phyloP scores from a whole-genome alignment of 495 filamentous ascomycete genomes.

The Penicillium robsamsonii region DNA sequence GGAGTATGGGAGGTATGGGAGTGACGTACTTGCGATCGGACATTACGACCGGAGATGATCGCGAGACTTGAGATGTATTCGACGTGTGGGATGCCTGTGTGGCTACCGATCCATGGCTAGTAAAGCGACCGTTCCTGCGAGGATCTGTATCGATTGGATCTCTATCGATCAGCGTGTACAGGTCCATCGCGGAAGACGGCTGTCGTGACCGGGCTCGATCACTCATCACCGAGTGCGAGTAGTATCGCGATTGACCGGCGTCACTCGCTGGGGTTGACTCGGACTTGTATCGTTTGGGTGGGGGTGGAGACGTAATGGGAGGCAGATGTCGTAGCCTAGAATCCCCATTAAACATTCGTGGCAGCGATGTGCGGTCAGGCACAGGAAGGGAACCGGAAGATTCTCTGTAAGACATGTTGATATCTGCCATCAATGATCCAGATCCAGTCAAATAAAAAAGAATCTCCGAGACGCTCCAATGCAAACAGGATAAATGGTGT shows the following conservation, averaged over 20 bases:
- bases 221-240: conserved; percentile 33
- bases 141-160: conserved; percentile 29
- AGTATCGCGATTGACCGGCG: conserved; percentile 23
- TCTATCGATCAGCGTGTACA: conserved; percentile 41
- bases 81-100: conserved; percentile 25
- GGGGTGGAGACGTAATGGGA: conserved; percentile 27
- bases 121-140: conserved; percentile 23
- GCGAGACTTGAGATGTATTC: conserved; percentile 22
- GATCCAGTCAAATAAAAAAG: too few species aligned
- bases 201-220: conserved; percentile 36
- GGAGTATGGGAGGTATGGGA: not conserved
- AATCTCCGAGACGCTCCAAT: too few species aligned
- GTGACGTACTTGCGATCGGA: conserved; percentile 37
- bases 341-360: conserved; percentile 15
- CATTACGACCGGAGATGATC: conserved; percentile 14
- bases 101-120: conserved; percentile 36
- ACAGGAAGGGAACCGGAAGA: not conserved
- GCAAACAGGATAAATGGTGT: too few species aligned
- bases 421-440: conserved; percentile 9
- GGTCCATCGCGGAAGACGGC: conserved; percentile 46
- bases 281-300: conserved; percentile 30
- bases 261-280: conserved; percentile 26
- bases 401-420: conserved; percentile 5
- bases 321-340: conserved; percentile 18
- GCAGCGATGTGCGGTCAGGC: not conserved